A percentile compares a stretch with the other conserved stretches of the same genome.
phyloP scores from a whole-genome alignment of 2,329 filamentous ascomycete species.

The Aspergillus fumigatiaffinis region DNA sequence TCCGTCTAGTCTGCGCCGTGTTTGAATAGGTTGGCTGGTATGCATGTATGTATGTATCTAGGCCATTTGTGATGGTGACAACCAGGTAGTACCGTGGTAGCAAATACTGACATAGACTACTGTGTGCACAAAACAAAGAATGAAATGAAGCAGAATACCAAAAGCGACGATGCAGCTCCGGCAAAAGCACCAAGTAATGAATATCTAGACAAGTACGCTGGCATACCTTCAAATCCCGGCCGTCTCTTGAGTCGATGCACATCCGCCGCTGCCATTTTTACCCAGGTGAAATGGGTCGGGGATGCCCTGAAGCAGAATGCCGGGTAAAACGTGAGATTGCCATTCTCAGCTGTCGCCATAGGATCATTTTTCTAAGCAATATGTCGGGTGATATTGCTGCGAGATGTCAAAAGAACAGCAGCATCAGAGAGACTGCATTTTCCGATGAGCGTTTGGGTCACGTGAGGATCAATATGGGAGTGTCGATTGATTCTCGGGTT shows the following conservation, averaged over 20 bases:
- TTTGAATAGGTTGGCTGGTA: not conserved
- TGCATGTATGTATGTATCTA: not conserved
- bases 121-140: not conserved
- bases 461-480: not conserved
- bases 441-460: not conserved
- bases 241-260: conserved; percentile 50
- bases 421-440: not conserved
- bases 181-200: not conserved
- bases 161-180: not conserved
- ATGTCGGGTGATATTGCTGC: not conserved
- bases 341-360: conserved; percentile 23
- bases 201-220: not conserved
- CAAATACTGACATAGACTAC: not conserved
- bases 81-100: not conserved
- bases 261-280: conserved; percentile 55
- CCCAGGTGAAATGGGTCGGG: conserved; percentile 61
- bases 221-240: conserved; percentile 49
- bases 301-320: conserved; percentile 58
- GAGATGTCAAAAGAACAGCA: not conserved
- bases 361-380: conserved; percentile 19
- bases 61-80: not conserved
- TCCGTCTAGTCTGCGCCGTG: not conserved
- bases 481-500: too few species aligned
- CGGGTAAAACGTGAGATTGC: conserved; percentile 48
- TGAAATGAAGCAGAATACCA: conserved; percentile 2